Evolutionary conservation across 116 monocot species (phyloP), one percentile per base, ranked within the genome.

Genomic region (Zostera marina): DNA sequence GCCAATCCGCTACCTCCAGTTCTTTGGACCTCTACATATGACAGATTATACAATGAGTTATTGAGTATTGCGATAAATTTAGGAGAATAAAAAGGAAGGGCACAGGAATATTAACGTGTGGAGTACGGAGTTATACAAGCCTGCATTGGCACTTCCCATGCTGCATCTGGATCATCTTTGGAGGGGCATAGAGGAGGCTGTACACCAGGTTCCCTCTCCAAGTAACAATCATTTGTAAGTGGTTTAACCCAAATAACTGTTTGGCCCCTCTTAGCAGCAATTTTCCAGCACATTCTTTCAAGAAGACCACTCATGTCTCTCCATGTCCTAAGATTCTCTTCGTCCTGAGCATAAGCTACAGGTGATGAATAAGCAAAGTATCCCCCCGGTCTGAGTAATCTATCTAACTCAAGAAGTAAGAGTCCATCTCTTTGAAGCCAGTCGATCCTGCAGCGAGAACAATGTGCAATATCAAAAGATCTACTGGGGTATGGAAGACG

Each of bases 391-490:
- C 78, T 77, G 1, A 92, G 83, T 51, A 92, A 63, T 63, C 92
- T 81, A 64, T 92, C 92, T 25, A 92, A 62, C 64, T 92, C 92
- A 64, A 92, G 83, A 15, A 92, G 76, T 39, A 92, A 76, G 43
- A 92, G 80, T 53, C 92, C 92, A 69, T 92, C 83, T 23, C 92
- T 86, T 61, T 92, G 92, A 66, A 92, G 85, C 92, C 92, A 92
- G 70, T 92, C 92, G 43, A 92, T 92, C 25, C 92, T 74, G 71
- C 92, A 92, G 67, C 92, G 82, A 48, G 92, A 92, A 67, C 92
- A 92, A 56, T 92, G 92, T 65, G 92, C 92, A 66, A 92, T 66
- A 44, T 92, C 92, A 63, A 92, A 92, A 23, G 92, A 92, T 54
- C 92, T 74, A 54, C 82, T 86, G 3, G 92, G 92, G 46, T 92